Conservation (phyloP, 2,329 filamentous ascomycete species). For the Trichoderma semiorbis region DNA sequence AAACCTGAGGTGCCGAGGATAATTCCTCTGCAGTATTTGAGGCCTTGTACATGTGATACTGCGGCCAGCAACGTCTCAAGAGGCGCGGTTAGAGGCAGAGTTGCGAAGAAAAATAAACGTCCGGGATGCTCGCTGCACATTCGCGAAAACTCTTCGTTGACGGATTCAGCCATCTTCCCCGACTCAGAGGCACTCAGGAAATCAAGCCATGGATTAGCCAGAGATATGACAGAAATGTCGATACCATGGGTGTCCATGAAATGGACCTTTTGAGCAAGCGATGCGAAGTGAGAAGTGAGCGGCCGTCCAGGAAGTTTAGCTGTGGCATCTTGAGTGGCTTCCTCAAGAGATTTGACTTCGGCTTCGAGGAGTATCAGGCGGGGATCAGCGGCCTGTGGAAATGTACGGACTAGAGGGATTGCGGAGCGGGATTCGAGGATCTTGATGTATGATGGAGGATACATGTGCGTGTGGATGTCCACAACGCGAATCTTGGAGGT, state of each 20-base stretch:
- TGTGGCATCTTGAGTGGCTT: conserved; percentile 50
- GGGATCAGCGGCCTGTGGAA: conserved; percentile 53
- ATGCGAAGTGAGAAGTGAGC: conserved; percentile 78
- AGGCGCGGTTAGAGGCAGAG: conserved; percentile 71
- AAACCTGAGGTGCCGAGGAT: conserved; percentile 84
- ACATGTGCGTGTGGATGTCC: conserved; percentile 69
- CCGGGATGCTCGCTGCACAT: conserved; percentile 66
- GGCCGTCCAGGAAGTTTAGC: conserved; percentile 70
- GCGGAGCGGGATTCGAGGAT: conserved; percentile 56
- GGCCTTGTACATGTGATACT: conserved; percentile 56
- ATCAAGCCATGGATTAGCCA: conserved; percentile 93
- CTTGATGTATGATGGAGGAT: conserved; percentile 60
- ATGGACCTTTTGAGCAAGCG: conserved; percentile 71
- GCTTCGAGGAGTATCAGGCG: conserved; percentile 63
- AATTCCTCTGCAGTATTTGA: conserved; percentile 74
- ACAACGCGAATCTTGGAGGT: conserved; percentile 45
- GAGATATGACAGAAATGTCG: conserved; percentile 76
- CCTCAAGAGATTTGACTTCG: conserved; percentile 45
- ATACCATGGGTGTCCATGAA: conserved; percentile 89
- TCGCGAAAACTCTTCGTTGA: conserved; percentile 74
- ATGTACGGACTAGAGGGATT: conserved; percentile 70
- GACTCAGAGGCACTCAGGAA: conserved; percentile 66
- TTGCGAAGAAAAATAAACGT: conserved; percentile 77
- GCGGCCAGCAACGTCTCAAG: conserved; percentile 59
- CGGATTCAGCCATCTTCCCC: conserved; percentile 56